Base-by-base conservation (phyloP, 352 stramenopile genomes). In the Plasmopara viticola region DNA sequence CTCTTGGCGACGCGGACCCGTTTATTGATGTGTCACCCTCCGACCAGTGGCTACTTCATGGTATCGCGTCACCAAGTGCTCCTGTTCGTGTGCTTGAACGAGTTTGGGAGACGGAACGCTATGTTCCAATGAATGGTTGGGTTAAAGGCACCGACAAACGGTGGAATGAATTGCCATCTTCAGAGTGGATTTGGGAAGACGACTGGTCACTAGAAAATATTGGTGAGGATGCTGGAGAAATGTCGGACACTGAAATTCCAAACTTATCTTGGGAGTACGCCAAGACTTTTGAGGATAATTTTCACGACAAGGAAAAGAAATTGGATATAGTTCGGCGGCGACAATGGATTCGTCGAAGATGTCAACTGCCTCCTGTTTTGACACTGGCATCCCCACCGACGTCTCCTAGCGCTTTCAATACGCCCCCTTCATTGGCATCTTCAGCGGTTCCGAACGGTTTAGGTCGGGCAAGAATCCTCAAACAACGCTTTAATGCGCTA, bases 101-200 rank as follows among this genome's bases (percentile, higher is more conserved):
- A 18, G 78, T 79, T 39, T 89, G 74, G 74, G 78, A 91, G 49
- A 74, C 74, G 2, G 78, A 91, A 44, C 70, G 74, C 13, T 88
- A 89, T 48, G 74, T 90, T 38, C 76, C 78, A 12, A 75, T 86
- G 13, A 76, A 84, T 18, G 78, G 81, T 3, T 91, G 81, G 81
- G 62, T 77, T 9, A 83, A 82, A 54, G 60, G 67, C 13, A 66
- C 67, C 0, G 68, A 84, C 53, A 85, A 87, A 46, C 67, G 72
- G 13, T 63, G 53, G 51, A 57, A 76, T n/a, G 70, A 86, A 18
- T 61, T 91, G 1, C 76, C 78, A 39, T 88, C 78, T 7, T 88
- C 76, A 3, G 81, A 91, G 55, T 91, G 81, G 81, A 66, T 89
- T 28, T 91, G 81, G 81, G 77, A 87, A 55, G 77, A 69, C 38